A percentile compares a stretch with the other conserved stretches of the same genome.
These are phyloP conservation scores for Starmerella stellata DNA, from an alignment of 805 yeast genomes.

Conservation along the genomic window DNA sequence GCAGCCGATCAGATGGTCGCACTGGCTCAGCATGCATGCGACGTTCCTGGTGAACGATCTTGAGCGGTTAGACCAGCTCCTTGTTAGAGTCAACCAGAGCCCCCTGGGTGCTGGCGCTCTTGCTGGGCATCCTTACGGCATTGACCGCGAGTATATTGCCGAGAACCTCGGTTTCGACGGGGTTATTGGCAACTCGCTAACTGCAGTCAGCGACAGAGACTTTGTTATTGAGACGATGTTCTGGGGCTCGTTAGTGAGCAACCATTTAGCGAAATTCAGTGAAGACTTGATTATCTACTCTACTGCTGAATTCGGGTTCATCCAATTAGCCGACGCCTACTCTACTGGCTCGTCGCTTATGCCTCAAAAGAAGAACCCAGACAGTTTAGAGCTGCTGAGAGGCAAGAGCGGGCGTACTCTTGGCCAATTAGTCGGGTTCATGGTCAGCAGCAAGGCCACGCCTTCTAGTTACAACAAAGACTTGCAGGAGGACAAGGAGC, in stretches of 20 bases:
- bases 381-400: constrained; percentile 80
- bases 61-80: constrained; percentile 63
- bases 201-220: constrained; percentile 97
- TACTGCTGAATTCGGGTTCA: constrained; percentile 91
- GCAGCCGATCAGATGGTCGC: constrained; percentile 99
- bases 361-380: constrained; percentile 99
- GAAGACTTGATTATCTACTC: constrained; percentile 94
- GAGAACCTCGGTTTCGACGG: constrained; percentile 59
- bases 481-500: constrained; percentile 98
- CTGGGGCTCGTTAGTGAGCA: constrained; percentile 90
- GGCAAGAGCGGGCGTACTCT: constrained; percentile 96
- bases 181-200: constrained; percentile 83
- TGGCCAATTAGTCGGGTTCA: constrained; percentile 85
- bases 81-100: constrained; percentile 64
- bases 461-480: constrained; percentile 97
- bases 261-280: constrained; percentile 82
- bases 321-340: constrained; percentile 88
- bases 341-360: constrained; percentile 95
- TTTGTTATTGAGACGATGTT: constrained; percentile 89
- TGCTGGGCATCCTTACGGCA: constrained; percentile 99
- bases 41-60: constrained; percentile 86
- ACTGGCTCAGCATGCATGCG: constrained; percentile 88
- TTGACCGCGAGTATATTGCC: constrained; percentile 83
- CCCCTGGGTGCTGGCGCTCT: constrained; percentile 96
- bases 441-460: constrained; percentile 91